phyloP scores from a whole-genome alignment of 2,329 filamentous ascomycete species.

The Epichloe elymi region DNA sequence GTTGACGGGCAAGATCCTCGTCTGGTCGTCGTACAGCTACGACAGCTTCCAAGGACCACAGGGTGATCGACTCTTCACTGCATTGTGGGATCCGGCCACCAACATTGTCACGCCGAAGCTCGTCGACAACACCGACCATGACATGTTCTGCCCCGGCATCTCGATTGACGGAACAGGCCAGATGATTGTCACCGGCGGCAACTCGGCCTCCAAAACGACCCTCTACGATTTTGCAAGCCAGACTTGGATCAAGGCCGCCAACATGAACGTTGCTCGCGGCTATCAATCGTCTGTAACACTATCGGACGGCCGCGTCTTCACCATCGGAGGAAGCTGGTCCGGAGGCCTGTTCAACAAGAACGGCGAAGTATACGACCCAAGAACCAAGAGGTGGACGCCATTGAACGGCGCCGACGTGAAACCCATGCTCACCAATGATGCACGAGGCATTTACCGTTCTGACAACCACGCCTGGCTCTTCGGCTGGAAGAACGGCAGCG shows the following conservation, averaged over 20 bases:
- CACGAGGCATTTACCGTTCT: slow-evolving; percentile 35
- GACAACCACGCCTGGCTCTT: slow-evolving; percentile 12
- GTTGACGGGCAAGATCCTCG: neutral
- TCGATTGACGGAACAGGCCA: slow-evolving; percentile 30
- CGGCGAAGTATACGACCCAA: slow-evolving; percentile 39
- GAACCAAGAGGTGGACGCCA: slow-evolving; percentile 30
- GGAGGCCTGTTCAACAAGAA: slow-evolving; percentile 38
- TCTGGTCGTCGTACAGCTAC: slow-evolving; percentile 7
- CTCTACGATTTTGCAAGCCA: slow-evolving; percentile 29
- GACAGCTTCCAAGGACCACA: slow-evolving; percentile 7
- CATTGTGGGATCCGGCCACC: slow-evolving; percentile 9
- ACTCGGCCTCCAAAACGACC: slow-evolving; percentile 32
- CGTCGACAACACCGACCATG: slow-evolving; percentile 30
- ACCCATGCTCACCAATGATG: slow-evolving; percentile 35
- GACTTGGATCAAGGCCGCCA: slow-evolving; percentile 24
- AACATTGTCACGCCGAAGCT: slow-evolving; percentile 13
- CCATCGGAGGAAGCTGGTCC: slow-evolving; percentile 41
- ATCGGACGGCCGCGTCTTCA: slow-evolving; percentile 42
- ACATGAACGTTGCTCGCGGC: slow-evolving; percentile 33
- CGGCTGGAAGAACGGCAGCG: slow-evolving; percentile 15
- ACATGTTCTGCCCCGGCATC: slow-evolving; percentile 43
- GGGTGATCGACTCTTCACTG: slow-evolving; percentile 8
- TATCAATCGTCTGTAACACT: slow-evolving; percentile 38
- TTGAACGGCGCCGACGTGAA: slow-evolving; percentile 29
- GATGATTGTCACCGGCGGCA: slow-evolving; percentile 41